A percentile compares a stretch with the other conserved stretches of the same genome.
phyloP scores from a whole-genome alignment of 1,139 yeast species.

The Blastobotrys capitulatus region DNA sequence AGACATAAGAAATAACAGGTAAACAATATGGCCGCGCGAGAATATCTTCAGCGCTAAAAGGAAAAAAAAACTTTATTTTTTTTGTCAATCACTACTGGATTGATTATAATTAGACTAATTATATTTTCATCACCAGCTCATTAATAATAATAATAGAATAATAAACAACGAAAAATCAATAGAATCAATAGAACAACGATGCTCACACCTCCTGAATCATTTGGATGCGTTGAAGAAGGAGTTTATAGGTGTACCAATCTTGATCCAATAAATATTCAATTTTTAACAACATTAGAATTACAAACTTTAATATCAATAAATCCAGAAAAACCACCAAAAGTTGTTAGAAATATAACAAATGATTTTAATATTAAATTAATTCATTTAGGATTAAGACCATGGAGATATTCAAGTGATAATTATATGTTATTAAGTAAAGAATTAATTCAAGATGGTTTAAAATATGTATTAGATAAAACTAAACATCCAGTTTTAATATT shows the following conservation, averaged over 20 bases:
- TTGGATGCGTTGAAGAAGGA: constrained; percentile 55
- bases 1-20: too few relatives aligned
- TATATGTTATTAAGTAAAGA: constrained; percentile 32
- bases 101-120: too few relatives aligned
- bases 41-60: too few relatives aligned
- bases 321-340: constrained; percentile 55
- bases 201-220: constrained; percentile 58
- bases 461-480: constrained; percentile 51
- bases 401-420: constrained; percentile 30
- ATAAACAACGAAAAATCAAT: background rate
- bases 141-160: too few relatives aligned
- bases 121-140: too few relatives aligned
- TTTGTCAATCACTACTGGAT: too few relatives aligned
- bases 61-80: too few relatives aligned
- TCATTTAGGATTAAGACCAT: constrained; percentile 36
- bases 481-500: constrained; percentile 69
- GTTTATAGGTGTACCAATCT: constrained; percentile 52
- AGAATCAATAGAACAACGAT: constrained; percentile 28
- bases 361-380: constrained; percentile 30
- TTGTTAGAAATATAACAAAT: constrained; percentile 43
- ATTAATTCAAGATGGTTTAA: constrained; percentile 34
- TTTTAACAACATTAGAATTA: constrained; percentile 64
- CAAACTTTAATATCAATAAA: constrained; percentile 60
- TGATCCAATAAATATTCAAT: constrained; percentile 70
- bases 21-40: too few relatives aligned